phyloP scores from a whole-genome alignment of 2,329 filamentous ascomycete genomes.

The Alternaria sp. region DNA sequence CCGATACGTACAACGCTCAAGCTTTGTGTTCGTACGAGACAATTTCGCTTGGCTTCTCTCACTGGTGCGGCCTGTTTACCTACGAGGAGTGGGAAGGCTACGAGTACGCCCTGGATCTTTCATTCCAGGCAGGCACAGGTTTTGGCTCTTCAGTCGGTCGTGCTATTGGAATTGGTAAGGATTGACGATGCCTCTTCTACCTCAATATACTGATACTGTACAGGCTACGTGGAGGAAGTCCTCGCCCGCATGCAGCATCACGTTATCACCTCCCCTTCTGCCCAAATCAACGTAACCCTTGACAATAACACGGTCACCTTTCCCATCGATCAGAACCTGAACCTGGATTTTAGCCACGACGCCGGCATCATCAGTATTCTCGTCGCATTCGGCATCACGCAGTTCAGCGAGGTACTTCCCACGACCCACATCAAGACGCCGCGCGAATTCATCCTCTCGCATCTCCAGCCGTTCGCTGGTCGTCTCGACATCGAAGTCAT shows the following conservation, averaged over 20 bases:
- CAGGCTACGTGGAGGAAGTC: conserved; percentile 69
- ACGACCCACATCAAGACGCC: conserved; percentile 62
- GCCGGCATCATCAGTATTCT: conserved; percentile 74
- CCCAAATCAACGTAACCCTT: conserved; percentile 68
- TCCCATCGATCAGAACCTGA: conserved; percentile 73
- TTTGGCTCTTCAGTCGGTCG: conserved; percentile 71
- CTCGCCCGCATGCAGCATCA: conserved; percentile 74
- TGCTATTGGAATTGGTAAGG: conserved; percentile 72
- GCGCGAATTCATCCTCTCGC: conserved; percentile 66
- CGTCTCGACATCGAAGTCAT: conserved; percentile 78
- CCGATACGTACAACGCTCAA: conserved; percentile 66
- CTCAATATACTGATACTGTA: not conserved
- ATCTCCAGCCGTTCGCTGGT: conserved; percentile 74
- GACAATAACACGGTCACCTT: conserved; percentile 73
- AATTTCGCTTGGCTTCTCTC: conserved; percentile 75
- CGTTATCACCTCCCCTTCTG: conserved; percentile 51
- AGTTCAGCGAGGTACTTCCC: conserved; percentile 68
- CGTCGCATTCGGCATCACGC: conserved; percentile 73
- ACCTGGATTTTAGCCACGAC: conserved; percentile 81
- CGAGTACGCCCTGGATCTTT: conserved; percentile 72
- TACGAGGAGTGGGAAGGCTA: conserved; percentile 76
- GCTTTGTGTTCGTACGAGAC: conserved; percentile 79
- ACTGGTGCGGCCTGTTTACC: conserved; percentile 76
- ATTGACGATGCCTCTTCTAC: conserved; percentile 29
- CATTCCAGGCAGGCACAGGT: conserved; percentile 65